A percentile compares a stretch with the other conserved stretches of the same genome.
phyloP scores from a whole-genome alignment of 164 flowering plant genomes.

The Kalanchoe fedtschenkoi region DNA sequence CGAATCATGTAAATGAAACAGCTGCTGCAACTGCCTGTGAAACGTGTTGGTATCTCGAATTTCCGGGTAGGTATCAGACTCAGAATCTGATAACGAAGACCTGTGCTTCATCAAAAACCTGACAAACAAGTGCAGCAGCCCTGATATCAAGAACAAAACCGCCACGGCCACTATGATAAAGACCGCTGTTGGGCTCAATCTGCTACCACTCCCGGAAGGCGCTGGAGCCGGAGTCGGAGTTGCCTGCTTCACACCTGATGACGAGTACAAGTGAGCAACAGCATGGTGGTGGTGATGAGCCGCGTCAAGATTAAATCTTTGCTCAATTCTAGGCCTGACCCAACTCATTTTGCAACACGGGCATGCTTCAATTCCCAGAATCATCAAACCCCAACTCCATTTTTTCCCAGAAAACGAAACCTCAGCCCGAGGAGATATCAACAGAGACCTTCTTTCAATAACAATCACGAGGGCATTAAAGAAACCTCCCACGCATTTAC shows the following conservation, averaged over 20 bases:
- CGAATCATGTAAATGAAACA: constrained; percentile 70
- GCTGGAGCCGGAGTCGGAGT: constrained; percentile 2
- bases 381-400: background rate
- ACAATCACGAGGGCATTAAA: background rate
- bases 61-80: constrained; percentile 29
- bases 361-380: constrained; percentile 2
- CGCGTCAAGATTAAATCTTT: background rate
- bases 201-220: constrained; percentile 8
- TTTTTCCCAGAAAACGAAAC: background rate
- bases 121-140: constrained; percentile 55
- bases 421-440: background rate
- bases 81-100: constrained; percentile 33
- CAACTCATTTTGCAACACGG: background rate
- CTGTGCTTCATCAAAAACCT: constrained; percentile 39
- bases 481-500: background rate
- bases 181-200: constrained; percentile 50
- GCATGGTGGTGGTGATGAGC: background rate
- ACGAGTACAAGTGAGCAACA: background rate
- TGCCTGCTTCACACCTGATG: background rate
- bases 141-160: constrained; percentile 48
- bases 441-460: background rate
- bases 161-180: constrained; percentile 49
- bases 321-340: background rate
- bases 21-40: constrained; percentile 81
- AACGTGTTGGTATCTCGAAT: constrained; percentile 32